phyloP scores from a whole-genome alignment of 257 asterid species.

The Nicotiana knightiana region DNA sequence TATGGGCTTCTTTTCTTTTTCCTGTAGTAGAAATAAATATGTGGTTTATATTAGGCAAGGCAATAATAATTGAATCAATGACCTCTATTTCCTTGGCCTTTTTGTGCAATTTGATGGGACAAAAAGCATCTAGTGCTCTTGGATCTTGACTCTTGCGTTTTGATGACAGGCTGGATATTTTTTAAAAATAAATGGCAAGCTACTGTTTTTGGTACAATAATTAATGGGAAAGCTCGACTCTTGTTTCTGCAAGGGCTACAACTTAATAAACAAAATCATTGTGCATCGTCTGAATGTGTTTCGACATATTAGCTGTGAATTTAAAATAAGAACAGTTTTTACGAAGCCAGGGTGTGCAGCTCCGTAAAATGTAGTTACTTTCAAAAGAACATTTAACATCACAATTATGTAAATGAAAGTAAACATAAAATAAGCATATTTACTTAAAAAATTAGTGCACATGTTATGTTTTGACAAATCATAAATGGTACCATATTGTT shows the following conservation, averaged over 20 bases:
- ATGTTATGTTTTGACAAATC: not conserved
- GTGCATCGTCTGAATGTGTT: not conserved
- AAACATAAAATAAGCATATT: not conserved
- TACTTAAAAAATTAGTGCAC: not conserved
- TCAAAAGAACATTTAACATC: not conserved
- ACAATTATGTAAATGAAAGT: not conserved
- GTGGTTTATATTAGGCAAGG: not conserved
- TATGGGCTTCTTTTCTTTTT: not conserved
- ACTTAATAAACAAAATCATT: not conserved
- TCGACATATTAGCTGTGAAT: not conserved
- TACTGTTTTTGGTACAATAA: not conserved
- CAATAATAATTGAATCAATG: not conserved
- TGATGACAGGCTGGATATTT: not conserved
- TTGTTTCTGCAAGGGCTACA: not conserved
- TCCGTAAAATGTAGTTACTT: not conserved
- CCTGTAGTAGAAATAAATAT: not conserved
- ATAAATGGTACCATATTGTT: not conserved
- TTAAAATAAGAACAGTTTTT: not conserved
- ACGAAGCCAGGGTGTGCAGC: not conserved
- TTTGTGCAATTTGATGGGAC: slow-evolving; percentile 3
- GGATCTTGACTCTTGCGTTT: not conserved
- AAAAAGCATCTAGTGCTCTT: not conserved
- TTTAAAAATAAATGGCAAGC: not conserved
- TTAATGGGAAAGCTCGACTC: not conserved
- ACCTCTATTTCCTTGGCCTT: not conserved